Evolutionary conservation across 2,329 filamentous ascomycete genomes (phyloP).

Genomic region (Xylaria multiplex): DNA sequence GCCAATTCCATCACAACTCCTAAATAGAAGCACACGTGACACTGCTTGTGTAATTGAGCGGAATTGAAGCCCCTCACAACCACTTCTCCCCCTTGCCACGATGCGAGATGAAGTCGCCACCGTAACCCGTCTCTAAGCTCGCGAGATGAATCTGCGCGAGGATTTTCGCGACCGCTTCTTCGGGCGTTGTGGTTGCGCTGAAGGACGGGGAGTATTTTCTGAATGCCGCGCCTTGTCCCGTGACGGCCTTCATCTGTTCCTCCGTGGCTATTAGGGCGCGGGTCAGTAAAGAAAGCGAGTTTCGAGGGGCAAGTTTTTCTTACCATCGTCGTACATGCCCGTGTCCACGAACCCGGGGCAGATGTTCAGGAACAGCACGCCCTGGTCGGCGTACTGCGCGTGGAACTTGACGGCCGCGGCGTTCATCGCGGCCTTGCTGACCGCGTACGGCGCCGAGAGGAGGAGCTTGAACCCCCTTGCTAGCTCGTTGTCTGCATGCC

Average conservation of each 20-base stretch:
- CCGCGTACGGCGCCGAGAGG: constrained; percentile 63
- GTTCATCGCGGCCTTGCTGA: constrained; percentile 48
- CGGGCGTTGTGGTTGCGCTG: constrained; percentile 37
- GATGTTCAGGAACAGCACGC: constrained; percentile 57
- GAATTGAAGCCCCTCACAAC: constrained; percentile 9
- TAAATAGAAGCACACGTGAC: too few relatives aligned
- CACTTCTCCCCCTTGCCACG: constrained; percentile 31
- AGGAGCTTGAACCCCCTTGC: constrained; percentile 49
- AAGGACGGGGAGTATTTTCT: constrained; percentile 42
- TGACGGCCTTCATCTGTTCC: constrained; percentile 16
- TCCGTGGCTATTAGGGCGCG: constrained; percentile 6
- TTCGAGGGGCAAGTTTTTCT: constrained; percentile 18
- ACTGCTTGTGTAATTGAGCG: too few relatives aligned
- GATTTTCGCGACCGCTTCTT: constrained; percentile 36
- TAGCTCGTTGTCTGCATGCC: constrained; percentile 54
- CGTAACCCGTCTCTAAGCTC: constrained; percentile 30
- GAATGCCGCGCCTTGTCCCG: constrained; percentile 37
- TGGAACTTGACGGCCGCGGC: constrained; percentile 52
- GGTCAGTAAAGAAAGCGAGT: neutral
- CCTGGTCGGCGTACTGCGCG: constrained; percentile 55
- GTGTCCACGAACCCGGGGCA: constrained; percentile 57
- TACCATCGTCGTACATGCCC: constrained; percentile 39
- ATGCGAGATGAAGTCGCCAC: constrained; percentile 32
- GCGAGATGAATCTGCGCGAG: constrained; percentile 27
- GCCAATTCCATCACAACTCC: too few relatives aligned